Base-by-base conservation (phyloP, 495 filamentous ascomycete species). In the Rostrohypoxylon terebratum region DNA sequence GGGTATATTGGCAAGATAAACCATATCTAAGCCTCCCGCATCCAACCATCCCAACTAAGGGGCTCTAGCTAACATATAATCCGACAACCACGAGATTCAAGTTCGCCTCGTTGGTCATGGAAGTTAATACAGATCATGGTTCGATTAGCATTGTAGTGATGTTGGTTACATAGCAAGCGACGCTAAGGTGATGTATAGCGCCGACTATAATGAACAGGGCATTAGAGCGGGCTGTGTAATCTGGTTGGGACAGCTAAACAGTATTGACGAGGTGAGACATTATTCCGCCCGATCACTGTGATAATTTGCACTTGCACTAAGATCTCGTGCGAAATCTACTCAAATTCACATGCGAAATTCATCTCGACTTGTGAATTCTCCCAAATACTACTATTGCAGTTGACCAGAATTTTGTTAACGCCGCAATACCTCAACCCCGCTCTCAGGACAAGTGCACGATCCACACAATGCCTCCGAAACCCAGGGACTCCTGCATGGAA, bases 401-500 rank as follows among this genome's bases (percentile, higher is more conserved):
- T 28, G 3, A 13, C 9, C 21, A 51, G 23, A 23, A 51, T 51
- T 4, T 47, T 28, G 13, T 11, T 28, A 51, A 51, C 21, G 11
- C 13, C 13, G 13, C 4, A 28, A 53, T 31, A 53, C 7, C 21
- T 53, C 11, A 23, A 31, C 16, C 20, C 45, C 23, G 23, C 14
- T n/a, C 23, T 28, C 25, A 21, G 16, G 10, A 10, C 48, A 13
- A 28, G 47, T 50, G 25, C 23, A 14, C 48, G 21, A 21, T 28
- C 20, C 11, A 25, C 48, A 53, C 21, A 53, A 71, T 71, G 66
- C 57, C 38, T 5, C n/a, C 63, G 9, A 71, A 68, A n/a, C 8
- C 3, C n/a, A 73, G 62, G 59, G 55, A 25, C 38, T 1, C 64
- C 8, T 36, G 51, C 4, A 63, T 55, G 70, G 34, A n/a, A 3